Conservation (phyloP, 2,329 filamentous ascomycete genomes). For the Alternaria sp. region DNA sequence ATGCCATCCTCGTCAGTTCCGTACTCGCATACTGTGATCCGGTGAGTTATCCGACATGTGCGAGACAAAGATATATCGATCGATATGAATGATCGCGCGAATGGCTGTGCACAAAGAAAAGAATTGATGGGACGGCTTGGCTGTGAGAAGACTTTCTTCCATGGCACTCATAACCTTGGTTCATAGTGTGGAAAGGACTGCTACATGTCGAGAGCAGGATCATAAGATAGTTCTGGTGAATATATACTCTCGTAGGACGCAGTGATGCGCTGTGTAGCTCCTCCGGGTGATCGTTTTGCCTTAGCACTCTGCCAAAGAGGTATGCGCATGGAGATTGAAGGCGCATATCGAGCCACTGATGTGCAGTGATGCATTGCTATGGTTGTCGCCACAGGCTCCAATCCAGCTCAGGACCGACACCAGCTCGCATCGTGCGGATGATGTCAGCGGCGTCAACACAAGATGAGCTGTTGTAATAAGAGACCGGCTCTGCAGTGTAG, state of each 20-base stretch:
- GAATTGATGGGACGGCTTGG: not conserved
- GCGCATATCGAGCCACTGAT: not conserved
- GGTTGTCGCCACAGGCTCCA: constrained; percentile 8
- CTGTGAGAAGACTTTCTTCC: not conserved
- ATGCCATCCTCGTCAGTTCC: not conserved
- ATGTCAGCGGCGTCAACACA: constrained; percentile 57
- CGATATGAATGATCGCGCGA: not conserved
- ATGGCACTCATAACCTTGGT: not conserved
- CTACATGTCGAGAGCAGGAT: not conserved
- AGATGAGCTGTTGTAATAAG: constrained; percentile 44
- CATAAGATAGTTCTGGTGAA: not conserved
- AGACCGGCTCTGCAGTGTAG: constrained; percentile 24
- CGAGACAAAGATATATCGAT: not conserved
- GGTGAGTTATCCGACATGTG: not conserved
- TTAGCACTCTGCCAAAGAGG: not conserved
- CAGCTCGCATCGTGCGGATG: constrained; percentile 55
- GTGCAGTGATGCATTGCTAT: not conserved
- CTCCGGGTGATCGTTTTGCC: not conserved
- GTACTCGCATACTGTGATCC: not conserved
- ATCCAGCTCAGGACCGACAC: constrained; percentile 51
- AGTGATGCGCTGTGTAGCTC: not conserved
- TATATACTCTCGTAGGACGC: not conserved
- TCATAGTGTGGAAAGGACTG: not conserved
- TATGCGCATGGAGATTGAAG: not conserved
- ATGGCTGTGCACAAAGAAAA: not conserved